Base-by-base conservation (phyloP, 2,329 filamentous ascomycete species). In the Penicillium sp. region DNA sequence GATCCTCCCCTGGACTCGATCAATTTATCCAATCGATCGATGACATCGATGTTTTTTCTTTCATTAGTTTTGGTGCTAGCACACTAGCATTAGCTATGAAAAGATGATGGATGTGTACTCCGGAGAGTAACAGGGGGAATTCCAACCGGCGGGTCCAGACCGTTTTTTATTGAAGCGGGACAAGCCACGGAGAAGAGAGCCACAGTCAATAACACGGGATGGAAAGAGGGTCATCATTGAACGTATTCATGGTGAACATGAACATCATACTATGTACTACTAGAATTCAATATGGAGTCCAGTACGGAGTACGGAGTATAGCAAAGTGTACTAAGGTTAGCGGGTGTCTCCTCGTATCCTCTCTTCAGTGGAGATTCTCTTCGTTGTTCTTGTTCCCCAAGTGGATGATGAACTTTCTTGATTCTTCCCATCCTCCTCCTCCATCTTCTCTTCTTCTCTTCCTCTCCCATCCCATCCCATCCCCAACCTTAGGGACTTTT, bases 381-480 rank as follows among this genome's bases (percentile, higher is more conserved):
- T 44, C 40, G 10, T 44, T 22, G 40, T 24, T 24, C 30, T 30
- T 30, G 28, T 30, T 33, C 28, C n/a, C 38, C 38, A n/a, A 40
- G 37, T 40, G 38, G n/a, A n/a, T n/a, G n/a, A 40, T n/a, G n/a
- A 40, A 33, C n/a, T 40, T 40, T n/a, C 38, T 42, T 42, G 40
- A 19, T 42, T 42, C 42, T 7, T 17, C 38, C 22, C 42, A 17
- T 26, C 44, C 13, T 30, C 45, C 6, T 28, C 13, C 15, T 49
- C 24, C 45, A 26, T 47, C 44, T n/a, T 28, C 45, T 49, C 45
- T 30, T 28, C 24, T 26, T 28, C 24, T 28, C 24, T 17, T 28
- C n/a, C 5, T 22, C 42, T 13, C 5, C 4, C 35, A 13, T 37
- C 13, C 30, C 12, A 33, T 33, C 30, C 30, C 33, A 35, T 35